phyloP scores from a whole-genome alignment of 352 stramenopile species.

The Globisporangium middletonii region DNA sequence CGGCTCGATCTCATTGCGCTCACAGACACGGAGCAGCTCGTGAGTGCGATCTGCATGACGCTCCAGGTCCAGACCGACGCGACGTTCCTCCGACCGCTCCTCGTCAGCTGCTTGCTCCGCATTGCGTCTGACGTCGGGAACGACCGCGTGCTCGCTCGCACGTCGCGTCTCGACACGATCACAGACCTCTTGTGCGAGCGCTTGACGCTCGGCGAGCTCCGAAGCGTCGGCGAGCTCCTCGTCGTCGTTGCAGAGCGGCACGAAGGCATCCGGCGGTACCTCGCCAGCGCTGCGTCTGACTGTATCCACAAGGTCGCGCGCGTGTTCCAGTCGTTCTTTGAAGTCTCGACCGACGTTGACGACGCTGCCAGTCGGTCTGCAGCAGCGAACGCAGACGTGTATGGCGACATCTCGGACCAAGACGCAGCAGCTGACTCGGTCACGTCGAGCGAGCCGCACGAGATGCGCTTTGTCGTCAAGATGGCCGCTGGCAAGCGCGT shows the following conservation, averaged over 20 bases:
- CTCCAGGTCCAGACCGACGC: conserved; percentile 17
- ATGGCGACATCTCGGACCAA: background rate
- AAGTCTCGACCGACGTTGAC: conserved; percentile 4
- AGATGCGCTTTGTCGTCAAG: conserved; percentile 10
- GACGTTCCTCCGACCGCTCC: conserved; percentile 28
- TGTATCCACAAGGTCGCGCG: conserved; percentile 10
- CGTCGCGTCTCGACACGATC: conserved; percentile 7
- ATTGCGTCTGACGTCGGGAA: conserved; percentile 3
- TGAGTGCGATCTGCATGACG: conserved; percentile 22
- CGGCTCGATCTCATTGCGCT: conserved; percentile 22
- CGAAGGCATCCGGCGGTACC: conserved; percentile 10
- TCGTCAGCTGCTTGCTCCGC: conserved; percentile 9
- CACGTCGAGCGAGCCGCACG: background rate
- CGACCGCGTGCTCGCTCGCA: conserved; percentile 3
- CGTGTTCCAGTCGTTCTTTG: conserved; percentile 11
- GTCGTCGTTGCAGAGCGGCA: conserved; percentile 2
- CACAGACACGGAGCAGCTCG: conserved; percentile 21
- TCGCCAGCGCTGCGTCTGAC: conserved; percentile 3
- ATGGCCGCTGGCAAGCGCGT: conserved; percentile 13
- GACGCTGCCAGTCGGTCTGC: background rate
- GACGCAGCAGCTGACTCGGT: background rate
- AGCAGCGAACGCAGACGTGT: background rate
- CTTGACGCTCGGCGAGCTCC: conserved; percentile 9
- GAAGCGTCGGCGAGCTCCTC: conserved; percentile 6
- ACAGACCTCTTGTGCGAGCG: conserved; percentile 6